phyloP scores from a whole-genome alignment of 768 basidiomycete species.

The Gautieria morchelliformis region DNA sequence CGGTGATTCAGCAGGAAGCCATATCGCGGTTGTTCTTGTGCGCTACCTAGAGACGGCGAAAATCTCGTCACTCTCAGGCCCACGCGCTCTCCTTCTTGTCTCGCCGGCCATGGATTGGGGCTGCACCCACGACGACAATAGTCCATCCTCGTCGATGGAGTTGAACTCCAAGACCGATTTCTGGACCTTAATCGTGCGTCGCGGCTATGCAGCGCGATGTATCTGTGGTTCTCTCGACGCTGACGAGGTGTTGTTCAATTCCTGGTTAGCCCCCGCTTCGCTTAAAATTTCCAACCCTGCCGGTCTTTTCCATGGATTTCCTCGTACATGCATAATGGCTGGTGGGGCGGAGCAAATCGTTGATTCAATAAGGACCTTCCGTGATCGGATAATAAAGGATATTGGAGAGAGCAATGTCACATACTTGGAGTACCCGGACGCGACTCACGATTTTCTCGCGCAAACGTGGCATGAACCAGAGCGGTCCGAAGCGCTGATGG shows the following conservation, averaged over 20 bases:
- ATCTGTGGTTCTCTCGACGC: slow-evolving; percentile 41
- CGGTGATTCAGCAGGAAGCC: slow-evolving; percentile 50
- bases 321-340: slow-evolving; percentile 48
- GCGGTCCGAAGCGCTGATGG: not conserved
- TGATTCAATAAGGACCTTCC: slow-evolving; percentile 41
- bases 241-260: slow-evolving; percentile 35
- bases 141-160: slow-evolving; percentile 23
- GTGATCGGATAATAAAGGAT: slow-evolving; percentile 39
- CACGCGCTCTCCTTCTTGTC: slow-evolving; percentile 37
- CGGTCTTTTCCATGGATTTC: slow-evolving; percentile 47
- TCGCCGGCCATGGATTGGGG: slow-evolving; percentile 51
- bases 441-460: slow-evolving; percentile 8
- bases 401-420: slow-evolving; percentile 14
- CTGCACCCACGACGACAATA: slow-evolving; percentile 25
- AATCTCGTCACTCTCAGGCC: slow-evolving; percentile 27
- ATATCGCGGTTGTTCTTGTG: slow-evolving; percentile 43
- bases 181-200: too few relatives aligned
- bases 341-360: slow-evolving; percentile 48
- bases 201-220: slow-evolving; percentile 27
- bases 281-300: not conserved
- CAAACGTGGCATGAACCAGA: slow-evolving; percentile 12
- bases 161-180: slow-evolving; percentile 7
- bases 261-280: slow-evolving; percentile 52
- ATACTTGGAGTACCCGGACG: slow-evolving; percentile 15
- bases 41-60: slow-evolving; percentile 40